phyloP scores from a whole-genome alignment of 2,329 filamentous ascomycete genomes.

The Exophiala viscosa region DNA sequence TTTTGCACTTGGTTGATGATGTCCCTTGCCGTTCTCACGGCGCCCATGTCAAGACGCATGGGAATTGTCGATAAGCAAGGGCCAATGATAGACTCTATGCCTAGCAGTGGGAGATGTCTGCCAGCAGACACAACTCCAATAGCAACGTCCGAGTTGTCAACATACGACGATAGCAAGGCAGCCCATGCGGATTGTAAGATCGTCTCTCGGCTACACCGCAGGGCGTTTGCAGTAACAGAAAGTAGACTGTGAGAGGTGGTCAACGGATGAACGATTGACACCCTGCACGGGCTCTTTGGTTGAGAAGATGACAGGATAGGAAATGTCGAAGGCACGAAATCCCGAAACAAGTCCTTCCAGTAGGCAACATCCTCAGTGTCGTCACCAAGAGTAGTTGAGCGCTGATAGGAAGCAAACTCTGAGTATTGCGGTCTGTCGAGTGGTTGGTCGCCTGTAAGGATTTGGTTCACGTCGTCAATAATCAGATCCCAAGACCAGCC shows the following conservation, averaged over 20 bases:
- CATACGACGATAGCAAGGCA: constrained; percentile 62
- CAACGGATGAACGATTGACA: constrained; percentile 23
- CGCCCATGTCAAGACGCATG: constrained; percentile 59
- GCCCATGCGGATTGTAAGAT: constrained; percentile 71
- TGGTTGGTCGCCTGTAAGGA: constrained; percentile 41
- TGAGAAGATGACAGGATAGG: constrained; percentile 38
- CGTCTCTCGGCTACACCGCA: constrained; percentile 61
- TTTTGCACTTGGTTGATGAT: constrained; percentile 62
- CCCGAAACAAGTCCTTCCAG: constrained; percentile 65
- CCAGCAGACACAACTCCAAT: constrained; percentile 81
- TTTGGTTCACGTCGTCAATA: constrained; percentile 59
- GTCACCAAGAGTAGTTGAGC: neutral
- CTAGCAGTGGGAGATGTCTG: constrained; percentile 65
- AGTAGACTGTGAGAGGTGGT: constrained; percentile 35
- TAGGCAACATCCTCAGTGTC: constrained; percentile 41
- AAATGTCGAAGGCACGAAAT: constrained; percentile 52
- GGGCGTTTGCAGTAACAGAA: constrained; percentile 36
- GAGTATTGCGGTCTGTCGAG: constrained; percentile 57
- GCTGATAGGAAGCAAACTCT: constrained; percentile 53
- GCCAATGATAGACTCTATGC: constrained; percentile 70
- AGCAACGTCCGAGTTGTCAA: constrained; percentile 62
- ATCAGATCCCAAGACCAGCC: constrained; percentile 87
- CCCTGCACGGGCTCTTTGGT: neutral
- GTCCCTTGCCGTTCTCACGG: constrained; percentile 53
- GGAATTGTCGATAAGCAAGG: constrained; percentile 77